Evolutionary conservation across 495 filamentous ascomycete genomes (phyloP), one percentile per base, ranked within the genome.

Genomic region (Podospora comata): DNA sequence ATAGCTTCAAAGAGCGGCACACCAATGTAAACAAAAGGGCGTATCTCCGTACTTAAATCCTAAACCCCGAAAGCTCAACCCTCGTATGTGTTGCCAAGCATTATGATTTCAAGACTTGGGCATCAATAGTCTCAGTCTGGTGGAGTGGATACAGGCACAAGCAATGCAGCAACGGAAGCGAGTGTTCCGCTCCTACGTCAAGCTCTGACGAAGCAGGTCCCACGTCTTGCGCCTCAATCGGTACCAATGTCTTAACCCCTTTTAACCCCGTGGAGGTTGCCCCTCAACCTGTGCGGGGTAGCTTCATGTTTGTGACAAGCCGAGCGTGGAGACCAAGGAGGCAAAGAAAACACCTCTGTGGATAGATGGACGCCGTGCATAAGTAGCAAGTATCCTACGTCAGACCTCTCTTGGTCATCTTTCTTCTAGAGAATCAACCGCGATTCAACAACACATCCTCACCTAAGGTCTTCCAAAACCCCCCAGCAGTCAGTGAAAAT

Each of bases 401-500:
- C 39, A 48, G 39, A 13, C 13, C 15, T 3, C 39, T 48, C 39
- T 18, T 48, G 6, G 15, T 13, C 39, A 48, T 48, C 39, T 48
- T 2, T 48, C 39, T 48, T 48, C 13, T 48, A 2, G 23, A 23
- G 23, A 48, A 48, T 3, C 7, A 48, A 48, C 7, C 30, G 30
- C 4, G 13, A 48, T 11, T 23, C 23, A 23, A 23, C 15, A 16
- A 48, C 13, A 18, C 59, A 30, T 28, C 23, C 26, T 61, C 59
- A 61, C 59, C 59, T 1, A 61, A 30, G 23, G 23, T 2, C 23
- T 23, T 30, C 13, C 59, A 16, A 59, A 26, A 13, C 11, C 27
- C 59, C 30, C 18, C 59, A 27, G 9, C 20, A 27, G 59, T 61
- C 59, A 61, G 13, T 23, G 23, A 23, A 23, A 70, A 48, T 70